Evolutionary conservation across 257 asterid species (phyloP).

Genomic region (Penstemon eatonii): DNA sequence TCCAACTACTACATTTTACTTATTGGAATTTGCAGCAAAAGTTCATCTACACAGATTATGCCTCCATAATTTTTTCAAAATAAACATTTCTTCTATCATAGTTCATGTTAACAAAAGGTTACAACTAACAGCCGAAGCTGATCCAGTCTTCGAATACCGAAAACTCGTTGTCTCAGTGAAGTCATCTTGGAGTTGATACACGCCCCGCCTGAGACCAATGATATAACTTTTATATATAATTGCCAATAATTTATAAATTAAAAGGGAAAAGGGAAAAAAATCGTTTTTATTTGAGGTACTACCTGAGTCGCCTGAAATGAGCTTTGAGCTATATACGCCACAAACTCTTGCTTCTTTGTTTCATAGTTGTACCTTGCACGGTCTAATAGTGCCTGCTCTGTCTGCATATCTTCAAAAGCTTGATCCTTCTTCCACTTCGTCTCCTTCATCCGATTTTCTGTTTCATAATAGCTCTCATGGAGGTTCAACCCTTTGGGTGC

Average conservation of each 20-base stretch:
- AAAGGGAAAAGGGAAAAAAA: not conserved
- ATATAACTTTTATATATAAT: not conserved
- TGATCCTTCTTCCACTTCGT: conserved; percentile 67
- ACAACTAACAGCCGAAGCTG: too few relatives aligned
- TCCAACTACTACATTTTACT: too few relatives aligned
- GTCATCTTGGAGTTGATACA: conserved; percentile 38
- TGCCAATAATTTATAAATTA: too few relatives aligned
- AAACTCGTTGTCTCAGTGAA: not conserved
- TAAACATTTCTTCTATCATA: too few relatives aligned
- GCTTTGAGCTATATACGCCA: conserved; percentile 53
- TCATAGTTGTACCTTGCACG: conserved; percentile 54
- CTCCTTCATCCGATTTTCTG: conserved; percentile 57
- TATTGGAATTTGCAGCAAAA: too few relatives aligned
- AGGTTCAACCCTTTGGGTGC: conserved; percentile 37
- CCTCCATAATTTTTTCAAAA: too few relatives aligned
- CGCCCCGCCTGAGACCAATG: conserved; percentile 30
- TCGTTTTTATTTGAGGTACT: conserved; percentile 19
- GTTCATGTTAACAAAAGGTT: too few relatives aligned
- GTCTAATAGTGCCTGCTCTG: conserved; percentile 59
- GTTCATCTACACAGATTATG: too few relatives aligned
- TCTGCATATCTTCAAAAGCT: conserved; percentile 56
- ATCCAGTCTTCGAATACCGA: too few relatives aligned
- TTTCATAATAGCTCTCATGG: conserved; percentile 44
- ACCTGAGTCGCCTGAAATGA: conserved; percentile 58
- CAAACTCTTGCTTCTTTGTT: conserved; percentile 61